These are phyloP conservation scores for Neostapfia colusana DNA, from an alignment of 176 grass and related monocot species.

Conservation along the genomic window DNA sequence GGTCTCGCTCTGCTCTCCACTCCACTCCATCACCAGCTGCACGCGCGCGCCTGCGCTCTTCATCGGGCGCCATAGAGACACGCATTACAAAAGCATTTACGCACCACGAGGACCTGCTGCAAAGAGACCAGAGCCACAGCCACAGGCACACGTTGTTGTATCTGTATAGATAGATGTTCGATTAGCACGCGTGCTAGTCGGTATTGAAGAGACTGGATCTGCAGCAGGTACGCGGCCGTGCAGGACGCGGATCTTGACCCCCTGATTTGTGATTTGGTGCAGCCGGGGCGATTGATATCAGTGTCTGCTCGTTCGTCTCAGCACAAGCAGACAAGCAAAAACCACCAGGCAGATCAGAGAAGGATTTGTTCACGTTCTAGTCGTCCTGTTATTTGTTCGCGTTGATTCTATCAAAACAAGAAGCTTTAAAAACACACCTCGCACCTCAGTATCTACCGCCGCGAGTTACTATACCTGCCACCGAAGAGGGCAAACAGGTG, in stretches of 20 bases:
- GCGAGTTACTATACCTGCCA: slow-evolving; percentile 23
- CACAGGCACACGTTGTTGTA: neutral
- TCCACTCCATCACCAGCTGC: too few relatives aligned
- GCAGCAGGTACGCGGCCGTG: neutral
- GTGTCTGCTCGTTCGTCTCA: slow-evolving; percentile 14
- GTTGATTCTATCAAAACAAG: slow-evolving; percentile 16
- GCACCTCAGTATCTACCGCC: slow-evolving; percentile 17
- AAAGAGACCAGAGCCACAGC: neutral
- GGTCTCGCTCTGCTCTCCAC: too few relatives aligned
- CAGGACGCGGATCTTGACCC: neutral
- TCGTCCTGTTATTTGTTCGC: slow-evolving; percentile 29
- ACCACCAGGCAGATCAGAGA: slow-evolving; percentile 4
- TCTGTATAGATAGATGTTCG: neutral
- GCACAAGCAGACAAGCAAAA: slow-evolving; percentile 30
- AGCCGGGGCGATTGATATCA: slow-evolving; percentile 16
- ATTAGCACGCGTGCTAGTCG: neutral
- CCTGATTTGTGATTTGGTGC: slow-evolving; percentile 7
- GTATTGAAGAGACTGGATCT: slow-evolving; percentile 20
- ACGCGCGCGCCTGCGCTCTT: too few relatives aligned
- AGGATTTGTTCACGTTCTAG: neutral
- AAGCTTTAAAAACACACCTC: slow-evolving; percentile 13
- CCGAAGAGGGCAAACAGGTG: neutral
- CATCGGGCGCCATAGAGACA: slow-evolving; percentile 28
- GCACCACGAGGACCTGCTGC: neutral
- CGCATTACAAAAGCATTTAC: slow-evolving; percentile 55